Evolutionary conservation across 208 protist species (phyloP), one percentile per base, ranked within the genome.

Genomic region (Tritrichomonas foetus): DNA sequence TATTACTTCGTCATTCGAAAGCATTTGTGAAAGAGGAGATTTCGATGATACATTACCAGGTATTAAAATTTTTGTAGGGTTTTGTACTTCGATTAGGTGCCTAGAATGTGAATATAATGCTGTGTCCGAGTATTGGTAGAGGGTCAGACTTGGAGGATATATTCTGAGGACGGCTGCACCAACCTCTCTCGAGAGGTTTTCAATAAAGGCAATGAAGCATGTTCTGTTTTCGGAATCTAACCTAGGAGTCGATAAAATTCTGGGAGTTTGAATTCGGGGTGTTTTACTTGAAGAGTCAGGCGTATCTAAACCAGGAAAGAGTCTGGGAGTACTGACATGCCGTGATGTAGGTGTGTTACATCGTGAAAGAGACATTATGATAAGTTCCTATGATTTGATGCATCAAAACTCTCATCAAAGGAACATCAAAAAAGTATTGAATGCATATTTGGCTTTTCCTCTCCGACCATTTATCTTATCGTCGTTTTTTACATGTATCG

Each of bases 71-170:
- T 39, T 89, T 0, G 13, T 57, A 16, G 78, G 78, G 20, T 0
- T 14, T 27, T 44, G 8, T 27, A 50, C 47, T 55, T 89, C 78
- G 39, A 89, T 20, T 27, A 89, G 20, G 30, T 57, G 33, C 14
- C 44, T 89, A 16, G 44, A 53, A 36, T 89, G 47, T 27, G 78
- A 57, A 57, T 89, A 89, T 27, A 89, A 14, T 36, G 78, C 44
- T 57, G 78, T 89, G 47, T 89, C 78, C 39, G 47, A 57, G 30
- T 53, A 89, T 16, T 89, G 78, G 36, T 57, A 89, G 33, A 89
- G 39, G 8, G 78, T 53, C n/a, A 89, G 36, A 33, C 27, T 44
- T 3, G 78, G 78, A 27, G 78, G 78, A 57, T 89, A 47, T 57
- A 89, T 20, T 25, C 47, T 89, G 33, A 89, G 22, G 14, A 89